phyloP scores from a whole-genome alignment of 805 yeast genomes.

The Candida dajiaensis region DNA sequence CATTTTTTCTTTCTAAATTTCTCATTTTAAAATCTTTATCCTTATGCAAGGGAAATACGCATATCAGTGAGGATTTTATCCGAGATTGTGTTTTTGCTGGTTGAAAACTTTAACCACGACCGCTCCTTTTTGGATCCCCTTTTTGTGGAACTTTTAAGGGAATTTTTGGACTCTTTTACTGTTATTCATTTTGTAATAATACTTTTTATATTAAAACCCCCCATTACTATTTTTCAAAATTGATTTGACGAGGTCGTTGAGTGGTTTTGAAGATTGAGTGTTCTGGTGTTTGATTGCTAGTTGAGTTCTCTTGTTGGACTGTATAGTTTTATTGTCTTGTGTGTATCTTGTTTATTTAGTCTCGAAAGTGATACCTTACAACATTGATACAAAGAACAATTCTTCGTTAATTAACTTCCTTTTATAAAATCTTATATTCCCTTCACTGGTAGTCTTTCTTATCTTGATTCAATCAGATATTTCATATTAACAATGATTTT shows the following conservation, averaged over 20 bases:
- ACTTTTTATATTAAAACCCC: no score
- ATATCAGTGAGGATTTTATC: slow-evolving; percentile 99
- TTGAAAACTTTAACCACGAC: slow-evolving; percentile 99
- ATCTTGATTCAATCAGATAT: no score
- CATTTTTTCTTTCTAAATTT: neutral
- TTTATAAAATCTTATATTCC: no score
- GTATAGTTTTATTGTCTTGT: no score
- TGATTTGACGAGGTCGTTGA: neutral
- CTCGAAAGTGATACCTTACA: no score
- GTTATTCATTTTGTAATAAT: slow-evolving; percentile 3
- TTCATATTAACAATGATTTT: no score
- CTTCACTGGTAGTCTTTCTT: no score
- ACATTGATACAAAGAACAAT: no score
- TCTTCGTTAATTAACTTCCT: no score
- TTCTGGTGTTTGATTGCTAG: neutral
- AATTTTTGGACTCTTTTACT: slow-evolving; percentile 19
- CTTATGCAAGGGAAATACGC: slow-evolving; percentile 99
- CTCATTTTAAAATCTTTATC: slow-evolving; percentile 44
- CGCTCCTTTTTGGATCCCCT: slow-evolving; percentile 56
- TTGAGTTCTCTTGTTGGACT: no score
- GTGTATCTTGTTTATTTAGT: no score
- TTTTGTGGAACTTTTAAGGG: slow-evolving; percentile 54
- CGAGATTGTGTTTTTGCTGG: slow-evolving; percentile 99
- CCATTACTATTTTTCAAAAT: slow-evolving; percentile 1
- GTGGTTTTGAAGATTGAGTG: neutral